These are phyloP conservation scores for Bremia lactucae DNA, from an alignment of 352 stramenopile species.

Conservation along the genomic window DNA sequence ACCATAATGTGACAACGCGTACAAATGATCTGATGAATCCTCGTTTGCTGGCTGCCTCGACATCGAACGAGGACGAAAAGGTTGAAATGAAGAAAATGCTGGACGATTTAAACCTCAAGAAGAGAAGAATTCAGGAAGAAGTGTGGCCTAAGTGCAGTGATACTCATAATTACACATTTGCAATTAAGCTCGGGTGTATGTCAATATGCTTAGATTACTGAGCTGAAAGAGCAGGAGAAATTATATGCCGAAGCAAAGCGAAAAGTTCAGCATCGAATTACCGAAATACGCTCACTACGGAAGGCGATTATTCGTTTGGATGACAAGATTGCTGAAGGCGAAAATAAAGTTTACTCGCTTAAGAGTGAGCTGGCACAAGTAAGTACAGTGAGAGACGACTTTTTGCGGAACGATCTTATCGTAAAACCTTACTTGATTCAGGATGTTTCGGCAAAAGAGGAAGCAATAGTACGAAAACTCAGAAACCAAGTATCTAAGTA, in stretches of 20 bases:
- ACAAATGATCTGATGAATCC: slow-evolving; percentile 72
- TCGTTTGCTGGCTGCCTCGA: slow-evolving; percentile 52
- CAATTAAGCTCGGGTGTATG: not conserved
- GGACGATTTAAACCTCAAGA: slow-evolving; percentile 27
- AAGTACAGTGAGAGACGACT: not conserved
- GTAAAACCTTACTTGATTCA: slow-evolving; percentile 9
- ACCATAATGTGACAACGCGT: slow-evolving; percentile 74
- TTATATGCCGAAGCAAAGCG: slow-evolving; percentile 47
- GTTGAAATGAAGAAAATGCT: slow-evolving; percentile 42
- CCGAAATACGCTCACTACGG: slow-evolving; percentile 57
- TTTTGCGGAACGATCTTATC: not conserved
- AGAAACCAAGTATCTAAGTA: slow-evolving; percentile 59
- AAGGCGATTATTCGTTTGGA: slow-evolving; percentile 61
- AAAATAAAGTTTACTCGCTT: slow-evolving; percentile 62
- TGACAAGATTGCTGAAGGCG: slow-evolving; percentile 58
- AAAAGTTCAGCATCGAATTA: slow-evolving; percentile 44
- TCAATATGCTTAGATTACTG: slow-evolving; percentile 27
- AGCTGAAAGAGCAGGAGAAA: slow-evolving; percentile 55
- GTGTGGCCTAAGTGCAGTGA: slow-evolving; percentile 10
- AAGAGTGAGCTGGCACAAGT: slow-evolving; percentile 65
- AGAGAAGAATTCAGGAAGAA: slow-evolving; percentile 43
- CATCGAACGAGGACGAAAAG: slow-evolving; percentile 73
- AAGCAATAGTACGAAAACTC: slow-evolving; percentile 63
- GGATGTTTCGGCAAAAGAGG: slow-evolving; percentile 70
- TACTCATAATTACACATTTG: not conserved